A percentile compares a stretch with the other conserved stretches of the same genome.
Evolutionary conservation across 352 stramenopile species (phyloP).

Genomic region (Saprolegnia parasitica): DNA sequence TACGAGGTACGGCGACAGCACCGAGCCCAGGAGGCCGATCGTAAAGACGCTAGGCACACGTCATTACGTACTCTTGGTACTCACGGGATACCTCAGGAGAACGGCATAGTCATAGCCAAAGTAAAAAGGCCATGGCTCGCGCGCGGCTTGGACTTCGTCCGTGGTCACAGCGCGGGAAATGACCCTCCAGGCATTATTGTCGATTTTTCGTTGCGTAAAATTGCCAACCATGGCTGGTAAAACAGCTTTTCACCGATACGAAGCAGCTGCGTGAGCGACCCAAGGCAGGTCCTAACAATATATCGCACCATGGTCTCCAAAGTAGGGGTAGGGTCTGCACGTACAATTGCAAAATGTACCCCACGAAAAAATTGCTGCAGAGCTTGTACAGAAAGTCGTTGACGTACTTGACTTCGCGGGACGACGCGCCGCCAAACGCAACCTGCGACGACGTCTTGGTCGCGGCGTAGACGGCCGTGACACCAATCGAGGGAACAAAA

Average conservation of each 20-base stretch:
- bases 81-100: constrained; percentile 36
- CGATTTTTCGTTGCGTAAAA: too few relatives aligned
- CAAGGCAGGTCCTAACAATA: constrained; percentile 58
- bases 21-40: constrained; percentile 57
- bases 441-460: not conserved
- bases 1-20: constrained; percentile 70
- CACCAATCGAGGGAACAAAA: constrained; percentile 74
- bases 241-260: constrained; percentile 49
- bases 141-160: constrained; percentile 43
- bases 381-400: constrained; percentile 80
- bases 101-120: constrained; percentile 76
- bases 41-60: constrained; percentile 43
- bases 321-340: not conserved
- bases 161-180: constrained; percentile 47
- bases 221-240: constrained; percentile 49
- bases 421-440: not conserved
- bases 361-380: constrained; percentile 79
- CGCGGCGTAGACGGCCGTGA: constrained; percentile 71
- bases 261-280: constrained; percentile 59
- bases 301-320: too few relatives aligned
- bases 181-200: too few relatives aligned
- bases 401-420: constrained; percentile 39
- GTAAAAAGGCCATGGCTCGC: constrained; percentile 52
- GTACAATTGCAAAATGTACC: constrained; percentile 57
- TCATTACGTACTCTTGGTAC: not conserved